Evolutionary conservation across 2,329 filamentous ascomycete species (phyloP).

Genomic region (Rugonectria rugulosa): DNA sequence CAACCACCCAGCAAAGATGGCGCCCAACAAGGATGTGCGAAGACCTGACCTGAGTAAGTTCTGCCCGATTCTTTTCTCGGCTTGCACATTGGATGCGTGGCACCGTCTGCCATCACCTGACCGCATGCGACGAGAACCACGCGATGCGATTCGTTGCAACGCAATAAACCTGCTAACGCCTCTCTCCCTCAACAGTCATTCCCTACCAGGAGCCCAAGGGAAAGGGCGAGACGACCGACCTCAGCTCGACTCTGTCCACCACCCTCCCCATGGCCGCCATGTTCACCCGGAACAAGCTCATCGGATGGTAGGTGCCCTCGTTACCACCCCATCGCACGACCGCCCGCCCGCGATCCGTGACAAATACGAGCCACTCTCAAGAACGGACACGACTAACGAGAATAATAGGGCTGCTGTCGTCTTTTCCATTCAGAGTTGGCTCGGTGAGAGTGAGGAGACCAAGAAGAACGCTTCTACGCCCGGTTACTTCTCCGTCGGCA

Average conservation of each 20-base stretch:
- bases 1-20: slow-evolving; percentile 42
- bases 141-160: slow-evolving; percentile 2
- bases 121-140: slow-evolving; percentile 5
- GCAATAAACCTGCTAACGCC: slow-evolving; percentile 22
- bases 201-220: slow-evolving; percentile 82
- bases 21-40: slow-evolving; percentile 54
- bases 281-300: slow-evolving; percentile 88
- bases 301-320: slow-evolving; percentile 63
- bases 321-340: neutral
- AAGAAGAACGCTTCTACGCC: slow-evolving; percentile 73
- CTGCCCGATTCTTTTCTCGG: neutral
- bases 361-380: slow-evolving; percentile 12
- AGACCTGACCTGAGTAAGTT: slow-evolving; percentile 53
- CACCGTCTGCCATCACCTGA: too few species aligned
- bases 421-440: slow-evolving; percentile 78
- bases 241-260: slow-evolving; percentile 74
- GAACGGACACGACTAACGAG: slow-evolving; percentile 1
- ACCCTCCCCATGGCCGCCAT: slow-evolving; percentile 96
- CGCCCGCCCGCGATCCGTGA: neutral
- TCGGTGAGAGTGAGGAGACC: slow-evolving; percentile 75
- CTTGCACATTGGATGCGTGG: neutral
- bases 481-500: slow-evolving; percentile 74
- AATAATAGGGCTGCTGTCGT: slow-evolving; percentile 73
- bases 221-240: slow-evolving; percentile 70
- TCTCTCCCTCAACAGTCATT: slow-evolving; percentile 70